Evolutionary conservation across 768 basidiomycete species (phyloP).

Genomic region (Stropharia rugosoannulata): DNA sequence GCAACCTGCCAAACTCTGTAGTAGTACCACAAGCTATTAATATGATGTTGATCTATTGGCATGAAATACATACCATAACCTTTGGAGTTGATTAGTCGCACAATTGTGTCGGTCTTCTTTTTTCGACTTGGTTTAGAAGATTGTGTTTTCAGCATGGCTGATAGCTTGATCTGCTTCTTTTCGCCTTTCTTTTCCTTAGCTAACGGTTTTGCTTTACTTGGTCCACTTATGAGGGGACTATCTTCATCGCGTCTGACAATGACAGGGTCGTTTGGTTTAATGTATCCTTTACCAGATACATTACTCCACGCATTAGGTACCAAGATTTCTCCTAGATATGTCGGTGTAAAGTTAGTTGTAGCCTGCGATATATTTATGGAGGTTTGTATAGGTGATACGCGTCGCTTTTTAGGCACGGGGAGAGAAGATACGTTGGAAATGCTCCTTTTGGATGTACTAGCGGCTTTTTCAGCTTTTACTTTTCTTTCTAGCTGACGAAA

Average conservation of each 20-base stretch:
- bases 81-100: constrained; percentile 60
- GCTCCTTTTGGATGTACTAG: neutral
- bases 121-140: constrained; percentile 46
- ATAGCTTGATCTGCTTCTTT: constrained; percentile 67
- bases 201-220: constrained; percentile 22
- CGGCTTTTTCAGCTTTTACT: neutral
- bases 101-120: constrained; percentile 61
- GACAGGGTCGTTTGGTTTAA: constrained; percentile 62
- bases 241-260: constrained; percentile 55
- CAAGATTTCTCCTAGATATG: constrained; percentile 67
- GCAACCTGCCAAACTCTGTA: constrained; percentile 75
- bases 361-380: neutral
- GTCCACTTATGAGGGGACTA: constrained; percentile 22
- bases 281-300: constrained; percentile 69
- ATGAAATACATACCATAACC: constrained; percentile 57
- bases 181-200: constrained; percentile 33
- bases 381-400: constrained; percentile 32
- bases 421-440: neutral
- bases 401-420: constrained; percentile 48
- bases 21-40: neutral
- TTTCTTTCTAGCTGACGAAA: neutral
- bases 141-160: constrained; percentile 63
- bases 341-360: constrained; percentile 22
- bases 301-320: constrained; percentile 80
- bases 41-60: neutral